phyloP scores from a whole-genome alignment of 805 yeast species.

The Wilhelminamyces savonicus region DNA sequence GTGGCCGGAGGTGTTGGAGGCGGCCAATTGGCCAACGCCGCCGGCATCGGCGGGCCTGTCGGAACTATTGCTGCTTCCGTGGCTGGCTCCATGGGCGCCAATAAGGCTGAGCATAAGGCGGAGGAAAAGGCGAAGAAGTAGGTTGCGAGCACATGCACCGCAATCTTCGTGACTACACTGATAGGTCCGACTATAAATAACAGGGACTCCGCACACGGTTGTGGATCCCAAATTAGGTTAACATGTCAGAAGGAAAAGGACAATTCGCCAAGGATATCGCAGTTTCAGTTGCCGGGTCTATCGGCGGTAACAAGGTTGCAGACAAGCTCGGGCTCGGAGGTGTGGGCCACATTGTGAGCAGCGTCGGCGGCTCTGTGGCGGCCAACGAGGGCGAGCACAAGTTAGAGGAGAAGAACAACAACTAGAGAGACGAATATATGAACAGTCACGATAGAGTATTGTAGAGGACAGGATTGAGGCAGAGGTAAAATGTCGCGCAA shows the following conservation, averaged over 20 bases:
- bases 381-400: conserved; percentile 29
- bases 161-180: neutral
- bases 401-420: conserved; percentile 12
- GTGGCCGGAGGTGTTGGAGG: conserved; percentile 5
- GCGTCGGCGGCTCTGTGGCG: conserved; percentile 26
- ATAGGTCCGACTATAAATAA: neutral
- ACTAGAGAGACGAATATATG: neutral
- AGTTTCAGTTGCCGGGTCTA: conserved; percentile 31
- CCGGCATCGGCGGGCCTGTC: neutral
- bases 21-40: neutral
- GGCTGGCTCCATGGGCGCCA: neutral
- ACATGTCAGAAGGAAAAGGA: conserved; percentile 8
- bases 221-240: neutral
- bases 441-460: no score
- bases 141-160: neutral
- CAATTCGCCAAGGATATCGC: conserved; percentile 27
- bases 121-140: conserved; percentile 4
- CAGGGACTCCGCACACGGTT: neutral
- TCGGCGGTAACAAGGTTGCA: conserved; percentile 33
- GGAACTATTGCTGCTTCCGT: neutral
- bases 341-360: conserved; percentile 28
- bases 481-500: no score
- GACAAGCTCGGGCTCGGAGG: conserved; percentile 24
- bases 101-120: conserved; percentile 1
- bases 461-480: no score